Base-by-base conservation (phyloP, 2,329 filamentous ascomycete species). In the Lachnellula occidentalis region DNA sequence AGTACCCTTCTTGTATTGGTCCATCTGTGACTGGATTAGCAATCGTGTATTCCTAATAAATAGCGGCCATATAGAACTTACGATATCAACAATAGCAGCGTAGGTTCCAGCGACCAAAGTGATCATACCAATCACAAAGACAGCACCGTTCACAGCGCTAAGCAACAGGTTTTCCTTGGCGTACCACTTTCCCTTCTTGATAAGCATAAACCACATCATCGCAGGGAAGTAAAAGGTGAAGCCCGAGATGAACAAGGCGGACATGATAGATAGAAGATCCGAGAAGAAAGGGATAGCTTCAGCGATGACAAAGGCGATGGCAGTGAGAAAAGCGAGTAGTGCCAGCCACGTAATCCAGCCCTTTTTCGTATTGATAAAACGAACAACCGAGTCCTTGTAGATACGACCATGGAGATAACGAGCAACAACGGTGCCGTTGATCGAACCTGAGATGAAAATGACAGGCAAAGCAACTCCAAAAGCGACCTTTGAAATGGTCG, bases 231-330 rank as follows among this genome's bases (percentile, higher is more conserved):
- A 64, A 34, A 64, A 66, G 1, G 62, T 64, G 45, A 67, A 66
- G 2, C 65, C 62, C 2, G 63, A 65, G 42, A 63, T 60, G 56
- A 67, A 66, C 27, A 67, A 48, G 9, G 62, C 82, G 87, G 73
- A 51, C 80, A 76, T 67, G 80, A 82, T 59, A 4, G 53, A 53
- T 6, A 90, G 72, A 8, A 90, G 72, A 46, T 82, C 76, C 64
- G 81, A 82, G 72, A 90, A 90, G 48, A 83, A 79, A 0, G 87
- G 87, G 7, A 90, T 84, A 0, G 82, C 81, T 65, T 86, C 79
- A 5, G 86, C 84, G 55, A 90, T 83, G 55, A 89, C 69, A 76
- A 83, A 87, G 2, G 83, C 81, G 4, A 86, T 53, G 5, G 81
- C 60, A 81, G 85, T 88, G 15, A 82, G 68, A 12, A 61, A 66